Evolutionary conservation across 2,329 filamentous ascomycete species (phyloP), one percentile per base, ranked within the genome.

Genomic region (Cladobotryum protrusum): DNA sequence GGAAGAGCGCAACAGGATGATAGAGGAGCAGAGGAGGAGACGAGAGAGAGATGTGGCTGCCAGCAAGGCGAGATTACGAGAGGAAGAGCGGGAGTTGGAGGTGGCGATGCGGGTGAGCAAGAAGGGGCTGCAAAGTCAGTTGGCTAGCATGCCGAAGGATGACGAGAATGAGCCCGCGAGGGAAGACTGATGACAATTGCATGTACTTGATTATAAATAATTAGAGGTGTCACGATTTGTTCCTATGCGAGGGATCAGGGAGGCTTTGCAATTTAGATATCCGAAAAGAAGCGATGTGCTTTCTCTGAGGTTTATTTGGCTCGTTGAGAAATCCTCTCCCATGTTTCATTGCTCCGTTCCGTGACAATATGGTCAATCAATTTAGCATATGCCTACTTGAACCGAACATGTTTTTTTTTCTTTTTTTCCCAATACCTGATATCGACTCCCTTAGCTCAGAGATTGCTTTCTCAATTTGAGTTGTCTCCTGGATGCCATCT

Each of bases 41-140:
- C 75, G 85, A 54, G 74, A 79, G 57, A 74, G 77, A 50, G 79
- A 81, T 44, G 63, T 87, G 11, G 77, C 77, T 33, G 75, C 74
- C 41, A 82, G 82, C 17, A 84, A 79, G 58, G 81, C 81, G 0
- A 68, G 76, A 41, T 59, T 89, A 45, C 70, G 80, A 34, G 83
- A 87, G 50, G 83, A 84, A 56, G 85, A 89, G 67, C 72, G 75
- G 55, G 83, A 87, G 60, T 67, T 89, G 49, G 78, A 86, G 60
- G 71, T 74, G 54, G 86, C 86, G 1, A 85, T 88, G 82, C 77
- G 76, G 52, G 76, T 89, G 12, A 77, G 78, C 0, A 87, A 85
- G 65, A 79, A 76, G 52, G 86, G 85, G 0, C 54, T 89, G 56
- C 78, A 80, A 60, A 78, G 76, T 19, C 83, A 88, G 62, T 60